Base-by-base conservation (phyloP, 306 rosid genomes). In the Prunus kanzakura region DNA sequence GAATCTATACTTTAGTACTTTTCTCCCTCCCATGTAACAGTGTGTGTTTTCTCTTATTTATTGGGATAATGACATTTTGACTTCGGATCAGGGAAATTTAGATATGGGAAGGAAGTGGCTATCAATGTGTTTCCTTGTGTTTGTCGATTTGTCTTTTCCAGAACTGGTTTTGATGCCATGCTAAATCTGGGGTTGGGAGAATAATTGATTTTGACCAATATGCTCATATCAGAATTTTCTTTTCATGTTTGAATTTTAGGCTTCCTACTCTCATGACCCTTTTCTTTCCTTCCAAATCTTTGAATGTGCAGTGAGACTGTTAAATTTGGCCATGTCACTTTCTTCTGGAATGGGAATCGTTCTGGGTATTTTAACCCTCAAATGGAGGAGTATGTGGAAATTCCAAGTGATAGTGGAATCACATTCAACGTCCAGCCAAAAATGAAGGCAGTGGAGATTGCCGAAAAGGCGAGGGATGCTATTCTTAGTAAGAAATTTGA, bases 301-400 rank as follows among this genome's bases (percentile, higher is more conserved):
- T 51, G 1, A 9, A 12, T 38, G 74, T 32, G 79, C 89, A 96
- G 99, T 63, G 99, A 96, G 86, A 96, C 99, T 72, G 99, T 96
- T 51, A 96, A 96, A 62, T 96, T 96, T 76, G 99, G 99, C 57
- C 99, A 96, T 41, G 99, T 96, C 78, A 96, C 99, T 45, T 93
- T 96, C 87, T 93, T 96, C 87, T 96, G 99, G 99, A 96, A 96
- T 41, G 99, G 99, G 63, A 96, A 93, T 77, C 98, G 98, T 22
- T 91, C 99, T 72, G 99, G 99, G 56, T 96, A 71, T 81, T 96
- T 96, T 57, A 86, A 93, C 23, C 2, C 73, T 63, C 74, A 88
- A 41, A 49, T 96, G 93, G 99, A 96, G 78, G 87, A 93, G 47
- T 96, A 96, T 72, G 94, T 93, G 38, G 97, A 96, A 89, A 77